Conservation (phyloP, 169 alveolate genomes). For the Eimeria necatrix region DNA sequence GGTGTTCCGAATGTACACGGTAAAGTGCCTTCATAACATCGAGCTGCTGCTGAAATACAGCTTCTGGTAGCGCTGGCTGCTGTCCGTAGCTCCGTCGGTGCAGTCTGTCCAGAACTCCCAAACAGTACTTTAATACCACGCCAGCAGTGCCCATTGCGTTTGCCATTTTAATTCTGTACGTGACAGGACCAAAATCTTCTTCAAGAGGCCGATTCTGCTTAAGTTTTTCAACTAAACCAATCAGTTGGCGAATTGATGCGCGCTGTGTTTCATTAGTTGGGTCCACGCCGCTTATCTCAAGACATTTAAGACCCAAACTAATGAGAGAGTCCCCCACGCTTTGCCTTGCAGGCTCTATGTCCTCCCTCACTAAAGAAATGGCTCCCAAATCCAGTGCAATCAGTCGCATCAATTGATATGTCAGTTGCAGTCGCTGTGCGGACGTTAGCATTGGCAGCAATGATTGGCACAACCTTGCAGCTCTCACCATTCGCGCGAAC, state of each 20-base stretch:
- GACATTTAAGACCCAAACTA: background rate
- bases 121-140: background rate
- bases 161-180: background rate
- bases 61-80: background rate
- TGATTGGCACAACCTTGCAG: background rate
- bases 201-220: background rate
- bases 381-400: constrained; percentile 39
- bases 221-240: background rate
- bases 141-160: background rate
- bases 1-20: background rate
- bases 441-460: background rate
- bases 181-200: background rate
- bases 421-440: background rate
- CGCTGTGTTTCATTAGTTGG: background rate
- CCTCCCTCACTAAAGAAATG: background rate
- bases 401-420: constrained; percentile 4
- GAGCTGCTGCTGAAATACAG: background rate
- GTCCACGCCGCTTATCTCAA: background rate
- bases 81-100: background rate
- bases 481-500: background rate
- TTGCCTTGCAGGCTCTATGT: background rate
- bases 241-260: background rate
- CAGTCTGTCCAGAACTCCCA: background rate
- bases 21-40: background rate
- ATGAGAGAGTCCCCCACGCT: background rate